These are phyloP conservation scores for Spirogloea muscicola DNA, from an alignment of 139 green algal genomes.

Conservation along the genomic window DNA sequence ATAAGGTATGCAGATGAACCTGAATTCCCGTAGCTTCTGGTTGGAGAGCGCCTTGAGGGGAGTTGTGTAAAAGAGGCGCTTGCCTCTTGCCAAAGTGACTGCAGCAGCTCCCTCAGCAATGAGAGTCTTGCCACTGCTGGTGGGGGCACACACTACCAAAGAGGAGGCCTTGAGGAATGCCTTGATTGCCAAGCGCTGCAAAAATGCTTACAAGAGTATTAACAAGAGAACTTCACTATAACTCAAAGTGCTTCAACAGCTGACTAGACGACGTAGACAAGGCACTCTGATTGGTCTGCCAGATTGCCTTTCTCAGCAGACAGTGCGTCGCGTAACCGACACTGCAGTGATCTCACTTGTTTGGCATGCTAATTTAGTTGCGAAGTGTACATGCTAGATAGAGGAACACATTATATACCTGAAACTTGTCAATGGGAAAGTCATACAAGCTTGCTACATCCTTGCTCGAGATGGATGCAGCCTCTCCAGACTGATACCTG, in stretches of 20 bases:
- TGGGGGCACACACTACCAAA: constrained; percentile 91
- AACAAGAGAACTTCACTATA: no score
- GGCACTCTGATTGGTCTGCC: no score
- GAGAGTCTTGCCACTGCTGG: constrained; percentile 92
- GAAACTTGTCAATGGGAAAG: constrained; percentile 47
- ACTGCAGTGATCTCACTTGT: no score
- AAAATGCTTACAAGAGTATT: no score
- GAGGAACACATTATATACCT: no score
- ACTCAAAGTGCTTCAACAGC: no score
- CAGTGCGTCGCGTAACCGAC: no score
- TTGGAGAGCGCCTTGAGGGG: constrained; percentile 83
- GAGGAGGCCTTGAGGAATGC: constrained; percentile 65
- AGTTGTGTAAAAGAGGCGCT: constrained; percentile 85
- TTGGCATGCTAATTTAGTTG: no score
- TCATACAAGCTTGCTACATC: constrained; percentile 31
- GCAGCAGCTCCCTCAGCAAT: constrained; percentile 87
- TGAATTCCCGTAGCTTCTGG: constrained; percentile 80
- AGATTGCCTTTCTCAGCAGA: no score
- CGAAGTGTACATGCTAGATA: no score
- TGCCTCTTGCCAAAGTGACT: constrained; percentile 64
- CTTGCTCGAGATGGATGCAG: neutral
- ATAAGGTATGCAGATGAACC: no score
- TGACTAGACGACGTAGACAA: no score
- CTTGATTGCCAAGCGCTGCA: constrained; percentile 46
- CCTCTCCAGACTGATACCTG: neutral